Conservation (phyloP, 2,329 filamentous ascomycete genomes). For the Cercospora brassicicola region DNA sequence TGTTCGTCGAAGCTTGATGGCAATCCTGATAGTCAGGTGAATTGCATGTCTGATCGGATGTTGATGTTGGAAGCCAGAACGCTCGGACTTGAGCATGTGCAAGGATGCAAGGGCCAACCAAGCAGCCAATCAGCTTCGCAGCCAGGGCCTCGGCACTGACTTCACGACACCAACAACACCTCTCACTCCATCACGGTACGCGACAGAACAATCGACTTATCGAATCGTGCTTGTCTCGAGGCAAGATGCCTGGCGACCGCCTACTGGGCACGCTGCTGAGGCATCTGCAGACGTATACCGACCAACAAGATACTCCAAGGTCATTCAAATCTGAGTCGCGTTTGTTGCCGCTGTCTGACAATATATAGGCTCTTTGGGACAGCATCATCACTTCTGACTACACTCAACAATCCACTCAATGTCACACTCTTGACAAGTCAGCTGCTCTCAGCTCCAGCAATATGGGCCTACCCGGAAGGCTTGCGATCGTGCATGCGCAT, state of each 20-base stretch:
- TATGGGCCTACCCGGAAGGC: slow-evolving; percentile 66
- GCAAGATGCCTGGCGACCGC: slow-evolving; percentile 64
- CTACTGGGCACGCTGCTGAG: slow-evolving; percentile 67
- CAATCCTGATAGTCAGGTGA: neutral
- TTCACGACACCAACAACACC: slow-evolving; percentile 4
- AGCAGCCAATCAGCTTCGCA: slow-evolving; percentile 7
- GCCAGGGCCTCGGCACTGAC: slow-evolving; percentile 7
- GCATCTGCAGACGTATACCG: slow-evolving; percentile 59
- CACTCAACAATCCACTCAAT: slow-evolving; percentile 73
- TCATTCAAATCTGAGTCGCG: slow-evolving; percentile 32
- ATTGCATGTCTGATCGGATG: neutral
- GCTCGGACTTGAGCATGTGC: neutral
- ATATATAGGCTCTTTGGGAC: slow-evolving; percentile 57
- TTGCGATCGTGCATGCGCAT: slow-evolving; percentile 64
- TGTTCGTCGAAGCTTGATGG: neutral
- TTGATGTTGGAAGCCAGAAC: neutral
- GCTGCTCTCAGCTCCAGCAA: slow-evolving; percentile 67
- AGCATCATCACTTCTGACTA: slow-evolving; percentile 66
- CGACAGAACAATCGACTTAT: neutral
- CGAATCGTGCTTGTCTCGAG: neutral
- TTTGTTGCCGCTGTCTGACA: slow-evolving; percentile 17
- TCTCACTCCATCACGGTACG: neutral
- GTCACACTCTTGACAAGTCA: slow-evolving; percentile 71
- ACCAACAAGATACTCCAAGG: slow-evolving; percentile 61
- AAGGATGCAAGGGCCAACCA: neutral